Evolutionary conservation across 2,329 filamentous ascomycete species (phyloP).

Genomic region (Aspergillus clavatus): DNA sequence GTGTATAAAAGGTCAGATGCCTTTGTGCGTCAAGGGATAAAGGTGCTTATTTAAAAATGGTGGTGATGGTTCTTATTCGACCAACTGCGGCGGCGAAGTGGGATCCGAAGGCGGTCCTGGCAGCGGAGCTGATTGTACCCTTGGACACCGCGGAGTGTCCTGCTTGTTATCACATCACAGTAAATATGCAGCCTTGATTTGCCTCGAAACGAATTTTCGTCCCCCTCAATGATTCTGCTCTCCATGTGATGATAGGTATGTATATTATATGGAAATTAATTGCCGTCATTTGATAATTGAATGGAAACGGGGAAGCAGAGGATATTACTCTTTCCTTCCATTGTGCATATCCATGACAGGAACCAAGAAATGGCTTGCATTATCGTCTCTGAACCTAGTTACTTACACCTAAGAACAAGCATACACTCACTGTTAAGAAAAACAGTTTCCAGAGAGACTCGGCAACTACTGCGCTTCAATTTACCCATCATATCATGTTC

Average conservation of each 20-base stretch:
- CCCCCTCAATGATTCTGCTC: no score
- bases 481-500: neutral
- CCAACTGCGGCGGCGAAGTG: conserved; percentile 11
- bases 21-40: conserved; percentile 2
- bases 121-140: neutral
- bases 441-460: no score
- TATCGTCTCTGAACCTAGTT: no score
- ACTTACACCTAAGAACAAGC: no score
- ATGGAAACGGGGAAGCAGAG: no score
- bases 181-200: neutral
- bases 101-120: conserved; percentile 13
- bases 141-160: neutral
- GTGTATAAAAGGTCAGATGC: conserved; percentile 8
- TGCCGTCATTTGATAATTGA: no score
- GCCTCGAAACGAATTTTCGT: neutral
- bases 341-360: no score
- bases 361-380: no score
- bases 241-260: no score
- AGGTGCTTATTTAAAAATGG: conserved; percentile 3
- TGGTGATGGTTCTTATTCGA: neutral
- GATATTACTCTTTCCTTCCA: no score
- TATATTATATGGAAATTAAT: no score
- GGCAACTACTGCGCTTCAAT: neutral
- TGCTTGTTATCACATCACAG: neutral
- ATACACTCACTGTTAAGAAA: no score